Evolutionary conservation across 192 early-diverging fungal species (phyloP).

Genomic region (Haplosporangium gracile): DNA sequence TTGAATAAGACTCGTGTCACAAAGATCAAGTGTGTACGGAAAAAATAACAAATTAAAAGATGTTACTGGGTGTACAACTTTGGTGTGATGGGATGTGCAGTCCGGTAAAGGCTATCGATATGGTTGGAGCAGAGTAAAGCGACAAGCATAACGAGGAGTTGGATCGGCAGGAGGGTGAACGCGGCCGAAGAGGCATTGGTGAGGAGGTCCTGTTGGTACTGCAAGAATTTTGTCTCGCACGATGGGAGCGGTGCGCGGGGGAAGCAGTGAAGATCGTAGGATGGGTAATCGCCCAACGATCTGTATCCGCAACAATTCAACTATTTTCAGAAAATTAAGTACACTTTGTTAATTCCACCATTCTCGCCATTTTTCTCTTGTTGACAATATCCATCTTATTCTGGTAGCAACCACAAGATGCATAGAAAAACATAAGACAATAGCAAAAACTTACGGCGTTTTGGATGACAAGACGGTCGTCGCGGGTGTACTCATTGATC

Average conservation of each 20-base stretch:
- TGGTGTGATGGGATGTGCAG: slow-evolving; percentile 38
- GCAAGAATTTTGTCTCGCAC: slow-evolving; percentile 57
- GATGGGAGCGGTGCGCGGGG: slow-evolving; percentile 61
- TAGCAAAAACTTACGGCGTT: slow-evolving; percentile 34
- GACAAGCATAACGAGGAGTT: slow-evolving; percentile 57
- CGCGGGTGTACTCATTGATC: slow-evolving; percentile 46
- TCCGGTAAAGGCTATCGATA: slow-evolving; percentile 53
- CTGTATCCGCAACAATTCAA: slow-evolving; percentile 66
- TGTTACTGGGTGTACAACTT: slow-evolving; percentile 35
- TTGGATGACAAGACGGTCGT: slow-evolving; percentile 50
- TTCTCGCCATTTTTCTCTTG: neutral
- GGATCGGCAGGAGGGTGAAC: slow-evolving; percentile 55
- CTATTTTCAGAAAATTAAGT: slow-evolving; percentile 34
- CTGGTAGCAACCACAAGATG: no score
- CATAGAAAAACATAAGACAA: neutral
- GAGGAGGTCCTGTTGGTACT: slow-evolving; percentile 48
- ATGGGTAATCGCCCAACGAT: slow-evolving; percentile 59
- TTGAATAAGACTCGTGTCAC: no score
- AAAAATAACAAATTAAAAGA: no score
- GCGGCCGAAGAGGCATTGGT: slow-evolving; percentile 60
- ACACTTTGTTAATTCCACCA: no score
- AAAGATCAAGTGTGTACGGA: no score
- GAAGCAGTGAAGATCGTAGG: slow-evolving; percentile 63
- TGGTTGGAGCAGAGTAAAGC: slow-evolving; percentile 65
- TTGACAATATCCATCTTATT: neutral